phyloP scores from a whole-genome alignment of 2,329 filamentous ascomycete species.

The Tolypocladium amazonense region DNA sequence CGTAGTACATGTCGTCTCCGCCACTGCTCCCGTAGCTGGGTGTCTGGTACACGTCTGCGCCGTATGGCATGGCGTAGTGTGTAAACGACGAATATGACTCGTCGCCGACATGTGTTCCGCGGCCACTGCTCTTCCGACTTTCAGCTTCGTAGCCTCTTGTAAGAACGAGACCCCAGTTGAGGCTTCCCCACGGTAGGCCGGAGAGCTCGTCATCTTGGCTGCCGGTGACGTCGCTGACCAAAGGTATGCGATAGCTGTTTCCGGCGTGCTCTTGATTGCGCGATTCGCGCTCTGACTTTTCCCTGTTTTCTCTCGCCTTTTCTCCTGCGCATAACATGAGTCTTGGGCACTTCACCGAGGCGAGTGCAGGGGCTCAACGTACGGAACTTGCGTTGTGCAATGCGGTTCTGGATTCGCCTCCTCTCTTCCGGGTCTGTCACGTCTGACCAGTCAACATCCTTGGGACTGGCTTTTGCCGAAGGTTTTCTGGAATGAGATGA shows the following conservation, averaged over 20 bases:
- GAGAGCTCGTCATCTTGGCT: constrained; percentile 42
- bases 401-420: constrained; percentile 64
- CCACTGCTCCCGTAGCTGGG: constrained; percentile 21
- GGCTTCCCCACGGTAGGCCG: constrained; percentile 62
- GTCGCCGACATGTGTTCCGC: constrained; percentile 23
- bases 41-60: constrained; percentile 12
- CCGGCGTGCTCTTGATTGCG: constrained; percentile 55
- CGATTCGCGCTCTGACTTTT: constrained; percentile 51
- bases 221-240: constrained; percentile 40
- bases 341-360: neutral
- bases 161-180: constrained; percentile 48
- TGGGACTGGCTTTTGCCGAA: constrained; percentile 25
- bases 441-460: constrained; percentile 56
- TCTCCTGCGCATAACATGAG: constrained; percentile 40
- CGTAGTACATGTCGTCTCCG: constrained; percentile 21
- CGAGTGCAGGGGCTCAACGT: constrained; percentile 18
- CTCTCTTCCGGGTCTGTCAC: constrained; percentile 61
- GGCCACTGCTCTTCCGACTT: constrained; percentile 30
- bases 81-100: constrained; percentile 18
- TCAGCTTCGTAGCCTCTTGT: constrained; percentile 38
- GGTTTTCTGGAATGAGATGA: constrained; percentile 24
- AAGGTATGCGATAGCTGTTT: constrained; percentile 52
- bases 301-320: constrained; percentile 57
- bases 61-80: constrained; percentile 15
- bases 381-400: constrained; percentile 70